phyloP scores from a whole-genome alignment of 2,329 filamentous ascomycete genomes.

The Venturia asperata region DNA sequence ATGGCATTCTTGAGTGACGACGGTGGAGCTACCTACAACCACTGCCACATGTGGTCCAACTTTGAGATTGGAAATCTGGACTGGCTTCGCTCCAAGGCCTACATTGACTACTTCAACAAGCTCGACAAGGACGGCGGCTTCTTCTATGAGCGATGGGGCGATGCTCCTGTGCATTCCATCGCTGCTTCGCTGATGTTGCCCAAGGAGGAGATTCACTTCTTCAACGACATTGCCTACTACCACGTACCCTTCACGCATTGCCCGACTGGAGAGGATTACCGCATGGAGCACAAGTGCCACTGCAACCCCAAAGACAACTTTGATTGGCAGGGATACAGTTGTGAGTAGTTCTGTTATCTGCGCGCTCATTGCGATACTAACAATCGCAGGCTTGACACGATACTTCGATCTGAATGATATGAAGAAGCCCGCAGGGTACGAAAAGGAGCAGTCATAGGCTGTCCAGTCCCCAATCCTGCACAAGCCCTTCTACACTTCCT shows the following conservation, averaged over 20 bases:
- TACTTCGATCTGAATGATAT: slow-evolving; percentile 79
- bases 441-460: slow-evolving; percentile 50
- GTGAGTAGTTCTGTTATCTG: slow-evolving; percentile 49
- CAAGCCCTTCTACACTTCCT: too few species aligned
- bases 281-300: slow-evolving; percentile 80
- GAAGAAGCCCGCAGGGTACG: slow-evolving; percentile 78
- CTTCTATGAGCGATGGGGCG: slow-evolving; percentile 98
- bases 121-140: slow-evolving; percentile 91
- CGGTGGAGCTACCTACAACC: slow-evolving; percentile 84
- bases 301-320: slow-evolving; percentile 97
- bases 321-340: slow-evolving; percentile 98
- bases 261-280: slow-evolving; percentile 78
- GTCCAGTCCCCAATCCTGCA: slow-evolving; percentile 2
- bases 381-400: slow-evolving; percentile 62
- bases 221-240: slow-evolving; percentile 97
- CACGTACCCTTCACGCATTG: slow-evolving; percentile 98
- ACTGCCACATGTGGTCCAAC: slow-evolving; percentile 99
- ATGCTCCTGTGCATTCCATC: slow-evolving; percentile 97
- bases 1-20: slow-evolving; percentile 91
- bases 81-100: slow-evolving; percentile 84
- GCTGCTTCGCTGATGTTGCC: slow-evolving; percentile 78
- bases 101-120: slow-evolving; percentile 82
- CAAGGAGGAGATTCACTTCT: slow-evolving; percentile 96
- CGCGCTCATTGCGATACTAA: neutral
- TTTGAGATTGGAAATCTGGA: slow-evolving; percentile 93